These are phyloP conservation scores for Salix purpurea DNA, from an alignment of 345 rosid species.

Conservation along the genomic window DNA sequence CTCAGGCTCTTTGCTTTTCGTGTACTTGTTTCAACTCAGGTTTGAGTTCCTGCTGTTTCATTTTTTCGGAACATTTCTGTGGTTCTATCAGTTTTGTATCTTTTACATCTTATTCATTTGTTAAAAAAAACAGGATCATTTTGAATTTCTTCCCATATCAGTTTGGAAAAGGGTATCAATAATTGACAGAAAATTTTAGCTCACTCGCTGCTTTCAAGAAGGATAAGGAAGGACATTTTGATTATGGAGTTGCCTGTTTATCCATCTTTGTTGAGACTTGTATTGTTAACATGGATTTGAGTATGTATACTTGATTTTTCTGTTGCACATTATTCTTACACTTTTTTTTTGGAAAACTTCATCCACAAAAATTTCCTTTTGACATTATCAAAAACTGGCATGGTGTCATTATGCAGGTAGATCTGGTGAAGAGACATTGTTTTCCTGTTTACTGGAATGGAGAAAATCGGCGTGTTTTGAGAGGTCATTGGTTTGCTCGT, in stretches of 20 bases:
- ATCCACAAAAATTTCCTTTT: not conserved
- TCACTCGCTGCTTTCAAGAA: not conserved
- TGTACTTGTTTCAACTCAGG: no score
- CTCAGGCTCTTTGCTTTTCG: no score
- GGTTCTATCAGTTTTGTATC: not conserved
- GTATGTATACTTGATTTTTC: not conserved
- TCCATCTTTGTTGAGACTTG: not conserved
- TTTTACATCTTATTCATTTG: not conserved
- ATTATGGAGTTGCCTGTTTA: not conserved
- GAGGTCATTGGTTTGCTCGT: conserved; percentile 98
- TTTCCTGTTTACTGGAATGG: conserved; percentile 98
- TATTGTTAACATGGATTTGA: not conserved
- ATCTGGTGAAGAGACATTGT: conserved; percentile 71
- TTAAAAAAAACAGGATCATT: not conserved
- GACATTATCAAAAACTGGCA: not conserved
- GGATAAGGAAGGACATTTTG: not conserved
- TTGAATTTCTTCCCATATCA: not conserved
- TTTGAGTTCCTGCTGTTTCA: not conserved
- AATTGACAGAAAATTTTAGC: not conserved
- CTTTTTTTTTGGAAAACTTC: not conserved
- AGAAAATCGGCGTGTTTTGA: conserved; percentile 87
- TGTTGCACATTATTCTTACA: not conserved
- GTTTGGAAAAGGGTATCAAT: not conserved
- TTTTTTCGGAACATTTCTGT: not conserved
- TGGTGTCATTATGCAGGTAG: conserved; percentile 54